Evolutionary conservation across 2,329 filamentous ascomycete species (phyloP).

Genomic region (Dactylonectria macrodidyma): DNA sequence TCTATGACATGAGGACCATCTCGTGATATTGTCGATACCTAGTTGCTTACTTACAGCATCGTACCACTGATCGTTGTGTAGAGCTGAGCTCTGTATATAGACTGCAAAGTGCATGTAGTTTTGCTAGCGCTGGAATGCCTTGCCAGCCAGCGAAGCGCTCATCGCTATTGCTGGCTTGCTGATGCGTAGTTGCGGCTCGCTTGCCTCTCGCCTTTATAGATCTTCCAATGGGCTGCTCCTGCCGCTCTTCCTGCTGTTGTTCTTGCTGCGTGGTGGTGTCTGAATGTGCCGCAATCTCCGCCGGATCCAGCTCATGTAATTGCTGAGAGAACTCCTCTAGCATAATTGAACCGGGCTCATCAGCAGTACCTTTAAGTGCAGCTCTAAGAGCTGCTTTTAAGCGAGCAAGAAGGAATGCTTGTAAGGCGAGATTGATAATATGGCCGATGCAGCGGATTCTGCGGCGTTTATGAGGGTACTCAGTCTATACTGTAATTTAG

Average conservation of each 20-base stretch:
- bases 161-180: not conserved
- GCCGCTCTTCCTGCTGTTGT: not conserved
- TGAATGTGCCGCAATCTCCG: not conserved
- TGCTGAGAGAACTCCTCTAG: not conserved
- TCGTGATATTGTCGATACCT: conserved; percentile 12
- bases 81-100: conserved; percentile 13
- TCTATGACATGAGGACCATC: conserved; percentile 1
- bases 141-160: not conserved
- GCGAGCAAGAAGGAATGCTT: not conserved
- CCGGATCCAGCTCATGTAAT: not conserved
- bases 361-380: not conserved
- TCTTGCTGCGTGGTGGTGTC: not conserved
- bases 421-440: not conserved
- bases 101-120: conserved; percentile 6
- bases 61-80: conserved; percentile 15
- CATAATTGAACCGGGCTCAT: not conserved
- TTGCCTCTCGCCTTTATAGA: not conserved
- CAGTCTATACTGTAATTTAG: no score
- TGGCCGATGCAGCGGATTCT: not conserved
- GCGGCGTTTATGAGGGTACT: not conserved
- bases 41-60: conserved; percentile 10
- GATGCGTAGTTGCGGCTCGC: not conserved
- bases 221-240: not conserved
- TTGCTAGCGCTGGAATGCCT: not conserved
- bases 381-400: not conserved